Evolutionary conservation across 768 basidiomycete genomes (phyloP), one percentile per base, ranked within the genome.

Genomic region (Auricularia cornea): DNA sequence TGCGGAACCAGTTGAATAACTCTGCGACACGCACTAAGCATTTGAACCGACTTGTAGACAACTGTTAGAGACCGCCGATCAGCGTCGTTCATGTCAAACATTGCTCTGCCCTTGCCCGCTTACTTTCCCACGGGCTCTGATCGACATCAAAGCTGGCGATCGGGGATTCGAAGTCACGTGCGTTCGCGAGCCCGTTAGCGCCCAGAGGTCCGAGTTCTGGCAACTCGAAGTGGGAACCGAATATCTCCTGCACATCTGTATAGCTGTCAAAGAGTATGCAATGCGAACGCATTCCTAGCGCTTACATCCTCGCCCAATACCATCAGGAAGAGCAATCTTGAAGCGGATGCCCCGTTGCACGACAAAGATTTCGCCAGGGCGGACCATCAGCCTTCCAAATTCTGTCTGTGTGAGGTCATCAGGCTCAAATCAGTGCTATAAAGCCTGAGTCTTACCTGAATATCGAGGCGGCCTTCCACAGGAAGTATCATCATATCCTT

Each of bases 161-260:
- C 0, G 86, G 87, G 57, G 70, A 74, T 70, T 87, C 84, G 64
- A 89, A 88, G 70, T 88, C 87, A 33, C 85, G 79, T 30, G 80
- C 66, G 65, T 86, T 84, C 1, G 87, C 86, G n/a, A 89, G 77
- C 6, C 86, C 86, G 67, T 86, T 80, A 3, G 81, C 80, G 20
- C 87, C 86, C 18, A 88, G 74, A 20, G 86, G 85, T 2, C 87
- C 86, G 6, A 87, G 79, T 59, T 87, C 84, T 3, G 86, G 86
- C 16, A 88, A 78, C 48, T 78, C 73, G 67, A 83, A 89, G 68
- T 87, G 86, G 6, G 80, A 76, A 26, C 86, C 86, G 61, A 79
- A 89, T 30, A 87, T 81, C 68, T 87, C 84, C 70, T 83, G 81
- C 60, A 85, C 82, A 68, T 86, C 84, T 86, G 4, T 60, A 3